A percentile compares a stretch with the other conserved stretches of the same genome.
phyloP scores from a whole-genome alignment of 768 basidiomycete genomes.

The Phaeolepiota aurea region DNA sequence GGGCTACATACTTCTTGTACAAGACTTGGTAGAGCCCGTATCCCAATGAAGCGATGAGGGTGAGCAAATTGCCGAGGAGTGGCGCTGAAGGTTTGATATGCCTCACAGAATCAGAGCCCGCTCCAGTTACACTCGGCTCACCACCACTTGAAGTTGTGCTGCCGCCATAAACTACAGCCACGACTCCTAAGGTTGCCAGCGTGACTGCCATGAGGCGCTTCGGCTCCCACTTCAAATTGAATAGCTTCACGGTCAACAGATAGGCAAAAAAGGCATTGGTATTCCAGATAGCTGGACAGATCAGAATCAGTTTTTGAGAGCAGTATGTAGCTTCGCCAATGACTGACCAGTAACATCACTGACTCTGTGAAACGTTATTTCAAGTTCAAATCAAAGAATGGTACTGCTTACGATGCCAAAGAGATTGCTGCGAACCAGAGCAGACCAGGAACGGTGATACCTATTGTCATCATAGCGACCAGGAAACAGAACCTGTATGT shows the following conservation, averaged over 20 bases:
- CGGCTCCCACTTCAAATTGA: conserved; percentile 53
- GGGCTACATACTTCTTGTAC: conserved; percentile 73
- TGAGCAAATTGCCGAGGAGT: conserved; percentile 65
- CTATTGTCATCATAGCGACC: conserved; percentile 37
- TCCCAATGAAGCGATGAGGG: conserved; percentile 59
- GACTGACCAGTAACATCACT: conserved; percentile 68
- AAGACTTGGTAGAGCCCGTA: conserved; percentile 80
- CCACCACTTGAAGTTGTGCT: conserved; percentile 18
- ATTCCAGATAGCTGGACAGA: conserved; percentile 61
- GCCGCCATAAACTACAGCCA: conserved; percentile 79
- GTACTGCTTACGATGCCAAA: conserved; percentile 55
- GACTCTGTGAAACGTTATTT: conserved; percentile 35
- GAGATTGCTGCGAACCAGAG: conserved; percentile 73
- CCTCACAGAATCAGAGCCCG: conserved; percentile 6
- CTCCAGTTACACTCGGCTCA: conserved; percentile 6
- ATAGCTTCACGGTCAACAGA: conserved; percentile 69
- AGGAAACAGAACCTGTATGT: conserved; percentile 26
- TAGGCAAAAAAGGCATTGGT: conserved; percentile 91
- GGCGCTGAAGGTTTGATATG: conserved; percentile 36
- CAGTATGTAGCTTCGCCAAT: conserved; percentile 1
- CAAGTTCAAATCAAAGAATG: neutral
- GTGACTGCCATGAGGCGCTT: conserved; percentile 63
- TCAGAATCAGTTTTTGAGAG: neutral
- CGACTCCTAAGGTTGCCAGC: conserved; percentile 74
- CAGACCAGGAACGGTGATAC: conserved; percentile 55